Percentiles rank a stretch among this genome's conserved stretches.
phyloP scores from a whole-genome alignment of 225 moss, liverwort and hornwort genomes.

The Rhytidiadelphus loreus region DNA sequence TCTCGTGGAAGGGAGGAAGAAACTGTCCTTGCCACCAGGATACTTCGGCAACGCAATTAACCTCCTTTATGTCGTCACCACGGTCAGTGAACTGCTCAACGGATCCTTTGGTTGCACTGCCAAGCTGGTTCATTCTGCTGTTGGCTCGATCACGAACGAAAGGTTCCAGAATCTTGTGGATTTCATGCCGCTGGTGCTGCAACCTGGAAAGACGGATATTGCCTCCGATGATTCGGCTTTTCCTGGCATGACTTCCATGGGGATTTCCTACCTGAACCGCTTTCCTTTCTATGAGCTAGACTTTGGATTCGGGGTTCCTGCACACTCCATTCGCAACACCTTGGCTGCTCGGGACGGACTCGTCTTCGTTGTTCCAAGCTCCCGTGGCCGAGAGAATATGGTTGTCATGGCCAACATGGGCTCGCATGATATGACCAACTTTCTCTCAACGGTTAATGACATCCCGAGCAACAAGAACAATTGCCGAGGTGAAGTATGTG shows the following conservation, averaged over 20 bases:
- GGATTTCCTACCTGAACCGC: constrained; percentile 1
- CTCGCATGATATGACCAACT: background rate
- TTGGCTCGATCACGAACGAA: background rate
- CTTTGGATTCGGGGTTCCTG: constrained; percentile 23
- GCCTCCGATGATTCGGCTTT: background rate
- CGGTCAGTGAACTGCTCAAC: constrained; percentile 6
- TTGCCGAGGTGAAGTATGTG: background rate
- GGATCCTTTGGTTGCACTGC: background rate
- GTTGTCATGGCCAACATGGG: constrained; percentile 9
- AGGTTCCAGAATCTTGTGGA: constrained; percentile 13
- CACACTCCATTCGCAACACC: constrained; percentile 9
- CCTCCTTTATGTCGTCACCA: background rate
- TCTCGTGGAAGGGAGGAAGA: constrained; percentile 20
- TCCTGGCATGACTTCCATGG: background rate
- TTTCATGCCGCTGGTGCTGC: background rate
- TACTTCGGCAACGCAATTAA: constrained; percentile 28
- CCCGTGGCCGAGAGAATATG: background rate
- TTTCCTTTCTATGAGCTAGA: constrained; percentile 34
- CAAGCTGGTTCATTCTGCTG: background rate
- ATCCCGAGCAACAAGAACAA: background rate
- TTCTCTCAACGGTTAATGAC: background rate
- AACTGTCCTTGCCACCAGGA: constrained; percentile 3
- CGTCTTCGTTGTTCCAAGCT: constrained; percentile 15
- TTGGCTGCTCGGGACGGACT: constrained; percentile 13
- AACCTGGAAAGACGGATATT: background rate